Evolutionary conservation across 495 filamentous ascomycete species (phyloP), one percentile per base, ranked within the genome.

Genomic region (Hypoxylon lenormandii): DNA sequence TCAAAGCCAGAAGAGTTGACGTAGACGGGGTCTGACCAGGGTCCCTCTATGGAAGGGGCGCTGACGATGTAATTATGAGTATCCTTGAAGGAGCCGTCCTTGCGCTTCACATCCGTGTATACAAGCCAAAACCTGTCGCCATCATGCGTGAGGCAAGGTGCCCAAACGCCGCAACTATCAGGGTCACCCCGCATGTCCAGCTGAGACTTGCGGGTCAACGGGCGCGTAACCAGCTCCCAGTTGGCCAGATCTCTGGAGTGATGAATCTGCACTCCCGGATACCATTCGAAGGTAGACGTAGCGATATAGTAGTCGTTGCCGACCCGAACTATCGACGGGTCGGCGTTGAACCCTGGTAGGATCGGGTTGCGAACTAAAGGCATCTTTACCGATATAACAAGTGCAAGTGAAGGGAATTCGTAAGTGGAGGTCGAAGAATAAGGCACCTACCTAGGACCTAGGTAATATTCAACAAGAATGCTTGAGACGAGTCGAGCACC

Each of bases 271-370:
- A 86, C 79, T 12, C 85, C 86, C 0, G 87, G 87, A 52, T 81
- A 88, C 81, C 83, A 88, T 68, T 89, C 86, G 52, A 89, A 88
- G 0, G 85, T 87, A 18, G 86, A 88, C 1, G 85, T 88, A 33
- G 85, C 85, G 57, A 89, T 84, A 75, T 86, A 88, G 74, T 87
- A 89, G 72, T 88, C 84, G 1, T 79, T 72, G 40, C 81, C 82
- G 40, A 86, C 82, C 40, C 85, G 81, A 58, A 88, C 61, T 73
- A 88, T 81, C 0, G 86, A 88, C 11, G 87, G 87, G 76, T 89
- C 87, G 11, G 87, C 75, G 72, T 88, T 87, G 78, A 87, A 89
- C 19, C 87, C 87, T 11, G 87, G 85, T 38, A 89, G 75, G 64
- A 89, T 87, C 22, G 87, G 87, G 72, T 89, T 89, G 43, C 79